Percentiles rank a stretch among this genome's conserved stretches.
Evolutionary conservation across 139 green algal species (phyloP).

Genomic region (Auxenochlorella protothecoides): DNA sequence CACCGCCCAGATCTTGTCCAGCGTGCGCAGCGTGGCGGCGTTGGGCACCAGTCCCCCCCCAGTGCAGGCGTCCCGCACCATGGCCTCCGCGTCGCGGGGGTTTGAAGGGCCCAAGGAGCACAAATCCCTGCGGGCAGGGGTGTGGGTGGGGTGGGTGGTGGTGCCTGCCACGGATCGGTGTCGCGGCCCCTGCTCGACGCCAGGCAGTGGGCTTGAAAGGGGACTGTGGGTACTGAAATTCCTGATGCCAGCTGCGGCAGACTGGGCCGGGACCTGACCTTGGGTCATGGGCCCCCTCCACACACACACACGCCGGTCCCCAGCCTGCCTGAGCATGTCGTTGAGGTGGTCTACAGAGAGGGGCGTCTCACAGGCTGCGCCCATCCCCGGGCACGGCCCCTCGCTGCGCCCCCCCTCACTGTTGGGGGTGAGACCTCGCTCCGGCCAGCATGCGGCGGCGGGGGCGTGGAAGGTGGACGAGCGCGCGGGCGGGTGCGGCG

Average conservation of each 20-base stretch:
- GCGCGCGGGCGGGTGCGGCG: too few relatives aligned
- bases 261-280: too few relatives aligned
- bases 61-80: constrained; percentile 13
- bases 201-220: too few relatives aligned
- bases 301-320: not conserved
- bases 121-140: not conserved
- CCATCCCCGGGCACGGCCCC: not conserved
- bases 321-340: constrained; percentile 15
- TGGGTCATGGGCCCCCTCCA: too few relatives aligned
- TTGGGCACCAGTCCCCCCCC: constrained; percentile 7
- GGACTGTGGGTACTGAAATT: too few relatives aligned
- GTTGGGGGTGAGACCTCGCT: not conserved
- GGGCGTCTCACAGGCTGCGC: constrained; percentile 1
- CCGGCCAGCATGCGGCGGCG: too few relatives aligned
- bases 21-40: constrained; percentile 12
- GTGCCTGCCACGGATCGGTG: not conserved
- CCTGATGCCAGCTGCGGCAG: too few relatives aligned
- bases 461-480: too few relatives aligned
- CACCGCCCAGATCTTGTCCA: constrained; percentile 21
- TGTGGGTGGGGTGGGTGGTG: not conserved
- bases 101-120: not conserved
- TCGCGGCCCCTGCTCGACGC: too few relatives aligned
- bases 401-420: not conserved
- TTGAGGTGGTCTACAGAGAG: constrained; percentile 26
- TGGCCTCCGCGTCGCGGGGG: constrained; percentile 11